Evolutionary conservation across 208 protist genomes (phyloP).

Genomic region (Vickermania spadyakhi): DNA sequence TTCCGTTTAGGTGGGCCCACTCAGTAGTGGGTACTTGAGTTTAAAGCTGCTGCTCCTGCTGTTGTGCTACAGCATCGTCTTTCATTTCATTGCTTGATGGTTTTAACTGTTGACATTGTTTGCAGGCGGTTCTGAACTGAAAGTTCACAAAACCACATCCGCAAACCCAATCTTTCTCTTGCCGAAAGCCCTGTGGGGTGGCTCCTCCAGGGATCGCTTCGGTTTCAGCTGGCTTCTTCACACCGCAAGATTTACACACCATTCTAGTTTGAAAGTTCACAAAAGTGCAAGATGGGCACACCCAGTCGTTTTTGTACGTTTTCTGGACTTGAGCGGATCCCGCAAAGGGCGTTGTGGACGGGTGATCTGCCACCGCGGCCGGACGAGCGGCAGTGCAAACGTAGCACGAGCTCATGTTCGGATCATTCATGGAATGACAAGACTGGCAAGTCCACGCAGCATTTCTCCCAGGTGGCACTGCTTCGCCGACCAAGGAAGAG

Average conservation of each 20-base stretch:
- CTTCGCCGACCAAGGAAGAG: no score
- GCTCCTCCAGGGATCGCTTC: neutral
- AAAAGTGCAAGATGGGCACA: slow-evolving; percentile 24
- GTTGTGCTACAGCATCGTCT: no score
- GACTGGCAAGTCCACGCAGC: neutral
- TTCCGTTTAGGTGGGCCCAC: no score
- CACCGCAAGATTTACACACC: slow-evolving; percentile 33
- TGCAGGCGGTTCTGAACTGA: slow-evolving; percentile 13
- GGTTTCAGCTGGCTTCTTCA: slow-evolving; percentile 1
- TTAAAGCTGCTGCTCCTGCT: no score
- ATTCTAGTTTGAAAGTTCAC: slow-evolving; percentile 30
- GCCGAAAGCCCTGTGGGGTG: neutral
- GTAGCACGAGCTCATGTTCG: neutral
- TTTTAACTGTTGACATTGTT: slow-evolving; percentile 15
- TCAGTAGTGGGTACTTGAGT: no score
- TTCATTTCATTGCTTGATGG: no score
- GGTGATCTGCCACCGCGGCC: neutral
- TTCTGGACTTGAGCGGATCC: neutral
- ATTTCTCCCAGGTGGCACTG: no score
- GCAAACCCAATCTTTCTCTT: slow-evolving; percentile 21
- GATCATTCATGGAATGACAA: neutral
- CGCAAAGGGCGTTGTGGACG: no score
- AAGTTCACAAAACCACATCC: slow-evolving; percentile 40
- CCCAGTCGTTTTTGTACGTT: slow-evolving; percentile 20
- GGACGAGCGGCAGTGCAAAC: neutral